Conservation (phyloP, 208 protist species). For the Trypanosoma boissoni region DNA sequence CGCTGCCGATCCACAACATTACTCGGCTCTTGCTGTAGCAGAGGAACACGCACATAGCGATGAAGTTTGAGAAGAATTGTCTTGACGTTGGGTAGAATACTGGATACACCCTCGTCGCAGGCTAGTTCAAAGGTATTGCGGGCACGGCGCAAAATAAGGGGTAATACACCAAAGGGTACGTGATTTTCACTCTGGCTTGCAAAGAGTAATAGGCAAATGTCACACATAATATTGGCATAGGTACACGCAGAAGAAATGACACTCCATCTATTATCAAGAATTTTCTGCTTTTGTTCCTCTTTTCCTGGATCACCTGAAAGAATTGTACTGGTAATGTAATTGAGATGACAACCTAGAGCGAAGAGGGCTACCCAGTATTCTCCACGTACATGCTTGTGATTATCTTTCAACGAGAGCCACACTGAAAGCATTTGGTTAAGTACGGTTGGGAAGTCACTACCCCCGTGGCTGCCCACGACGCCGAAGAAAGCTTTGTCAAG, state of each 20-base stretch:
- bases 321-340: slow-evolving; percentile 36
- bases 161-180: slow-evolving; percentile 56
- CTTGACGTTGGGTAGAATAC: slow-evolving; percentile 45
- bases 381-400: slow-evolving; percentile 23
- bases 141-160: slow-evolving; percentile 52
- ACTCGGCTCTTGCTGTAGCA: slow-evolving; percentile 13
- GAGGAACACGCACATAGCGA: slow-evolving; percentile 38
- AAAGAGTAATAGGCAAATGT: slow-evolving; percentile 26
- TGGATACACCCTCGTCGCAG: slow-evolving; percentile 30
- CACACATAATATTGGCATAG: slow-evolving; percentile 29
- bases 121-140: slow-evolving; percentile 66
- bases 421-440: slow-evolving; percentile 53
- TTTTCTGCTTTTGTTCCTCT: neutral
- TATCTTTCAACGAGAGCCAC: slow-evolving; percentile 36
- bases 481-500: slow-evolving; percentile 62
- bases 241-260: slow-evolving; percentile 22
- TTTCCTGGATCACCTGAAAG: neutral
- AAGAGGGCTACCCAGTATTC: slow-evolving; percentile 65
- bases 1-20: slow-evolving; percentile 31
- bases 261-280: slow-evolving; percentile 18
- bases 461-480: slow-evolving; percentile 37
- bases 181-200: slow-evolving; percentile 27
- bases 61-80: slow-evolving; percentile 56
- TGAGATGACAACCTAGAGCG: slow-evolving; percentile 60
- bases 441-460: slow-evolving; percentile 29